phyloP scores from a whole-genome alignment of 352 stramenopile genomes.

The Pythium vanterpoolii region DNA sequence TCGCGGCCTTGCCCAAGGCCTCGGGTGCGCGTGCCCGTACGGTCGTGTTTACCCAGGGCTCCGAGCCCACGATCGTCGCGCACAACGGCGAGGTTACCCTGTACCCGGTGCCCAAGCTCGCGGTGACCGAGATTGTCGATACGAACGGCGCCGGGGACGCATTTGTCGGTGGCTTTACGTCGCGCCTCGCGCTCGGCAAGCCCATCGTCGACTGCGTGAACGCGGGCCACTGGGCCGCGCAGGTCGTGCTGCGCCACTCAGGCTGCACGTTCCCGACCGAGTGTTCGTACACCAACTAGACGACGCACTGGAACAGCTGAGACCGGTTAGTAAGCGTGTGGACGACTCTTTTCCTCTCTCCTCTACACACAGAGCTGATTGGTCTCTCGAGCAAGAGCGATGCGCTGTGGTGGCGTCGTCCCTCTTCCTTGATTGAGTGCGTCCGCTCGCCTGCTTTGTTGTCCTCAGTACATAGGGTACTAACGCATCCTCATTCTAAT shows the following conservation, averaged over 20 bases:
- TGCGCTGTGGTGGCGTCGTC: background rate
- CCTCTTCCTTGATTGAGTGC: conserved; percentile 27
- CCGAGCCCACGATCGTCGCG: conserved; percentile 95
- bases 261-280: conserved; percentile 94
- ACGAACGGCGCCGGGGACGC: conserved; percentile 99
- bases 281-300: conserved; percentile 92
- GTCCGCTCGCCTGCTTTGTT: too few species aligned
- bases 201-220: conserved; percentile 93
- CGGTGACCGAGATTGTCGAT: conserved; percentile 93
- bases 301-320: conserved; percentile 30
- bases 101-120: conserved; percentile 91
- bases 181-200: conserved; percentile 85
- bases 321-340: too few species aligned
- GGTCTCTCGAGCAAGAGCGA: conserved; percentile 23
- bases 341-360: background rate
- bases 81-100: conserved; percentile 89
- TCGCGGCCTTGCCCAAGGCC: conserved; percentile 93
- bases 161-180: conserved; percentile 98
- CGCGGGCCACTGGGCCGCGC: conserved; percentile 95
- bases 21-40: conserved; percentile 87
- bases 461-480: background rate
- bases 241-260: conserved; percentile 96
- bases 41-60: conserved; percentile 99
- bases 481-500: background rate
- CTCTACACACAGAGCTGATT: conserved; percentile 5